Conservation (phyloP, 441 rosid species). For the Mallotus japonicus region DNA sequence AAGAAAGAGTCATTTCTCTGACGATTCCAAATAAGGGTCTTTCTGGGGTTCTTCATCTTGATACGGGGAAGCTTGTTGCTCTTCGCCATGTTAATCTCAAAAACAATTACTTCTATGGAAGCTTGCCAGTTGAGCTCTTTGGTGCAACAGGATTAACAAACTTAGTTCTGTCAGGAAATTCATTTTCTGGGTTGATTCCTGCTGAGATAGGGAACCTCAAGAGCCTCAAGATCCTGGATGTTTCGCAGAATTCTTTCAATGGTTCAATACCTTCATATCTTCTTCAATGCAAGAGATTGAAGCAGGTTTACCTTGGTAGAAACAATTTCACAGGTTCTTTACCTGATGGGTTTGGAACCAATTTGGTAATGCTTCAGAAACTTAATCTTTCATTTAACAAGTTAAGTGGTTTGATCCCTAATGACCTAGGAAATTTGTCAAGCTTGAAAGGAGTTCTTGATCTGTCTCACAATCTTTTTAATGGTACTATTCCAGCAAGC, state of each 20-base stretch:
- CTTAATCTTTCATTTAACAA: constrained; percentile 68
- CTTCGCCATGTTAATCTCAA: constrained; percentile 75
- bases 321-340: constrained; percentile 65
- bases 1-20: constrained; percentile 56
- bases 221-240: constrained; percentile 68
- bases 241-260: constrained; percentile 67
- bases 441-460: constrained; percentile 70
- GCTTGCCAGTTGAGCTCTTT: constrained; percentile 65
- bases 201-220: constrained; percentile 56
- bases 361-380: constrained; percentile 51
- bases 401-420: constrained; percentile 61
- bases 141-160: constrained; percentile 60
- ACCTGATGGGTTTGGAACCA: constrained; percentile 57
- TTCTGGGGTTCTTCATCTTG: constrained; percentile 58
- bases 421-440: constrained; percentile 61
- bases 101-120: constrained; percentile 56
- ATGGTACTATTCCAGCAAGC: constrained; percentile 66
- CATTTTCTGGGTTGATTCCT: constrained; percentile 68
- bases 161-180: constrained; percentile 74
- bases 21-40: constrained; percentile 66
- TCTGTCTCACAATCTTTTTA: constrained; percentile 70
- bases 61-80: constrained; percentile 54
- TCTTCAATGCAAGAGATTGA: constrained; percentile 65
- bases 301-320: constrained; percentile 54
- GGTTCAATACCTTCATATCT: constrained; percentile 64